Evolutionary conservation across 1,284 basidiomycete genomes (phyloP), one percentile per base, ranked within the genome.

Genomic region (Cryptococcus wingfieldii): DNA sequence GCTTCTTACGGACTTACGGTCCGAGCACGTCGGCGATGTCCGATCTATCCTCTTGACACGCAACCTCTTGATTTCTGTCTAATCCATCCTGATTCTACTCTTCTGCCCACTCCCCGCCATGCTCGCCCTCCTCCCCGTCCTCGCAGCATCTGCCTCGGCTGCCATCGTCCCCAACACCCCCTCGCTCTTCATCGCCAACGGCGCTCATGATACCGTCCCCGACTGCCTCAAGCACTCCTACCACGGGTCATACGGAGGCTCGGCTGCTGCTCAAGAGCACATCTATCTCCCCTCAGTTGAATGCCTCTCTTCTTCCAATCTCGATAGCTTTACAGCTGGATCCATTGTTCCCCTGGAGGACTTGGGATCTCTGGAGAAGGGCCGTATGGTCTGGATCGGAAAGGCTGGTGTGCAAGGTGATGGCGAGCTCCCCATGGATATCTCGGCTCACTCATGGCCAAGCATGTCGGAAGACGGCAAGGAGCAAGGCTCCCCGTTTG

Each of bases 331-430:
- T 38, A 25, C 39, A 13, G 37, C 44, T 3, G 71, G 64, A 9
- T 61, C 59, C 1, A 19, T 70, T 34, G 56, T 56, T 2, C 59
- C 58, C 8, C 38, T 68, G 16, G 47, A 47, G 2, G 10, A 44
- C 19, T 48, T 45, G 10, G 38, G 38, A 1, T 38, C 52, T 13
- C 44, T 27, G 13, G 57, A 63, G 5, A 47, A 46, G 2, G 59
- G 60, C 14, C 39, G 65, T n/a, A 25, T 73, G 4, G 63, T 75
- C 9, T 75, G 73, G 73, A 62, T 74, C 27, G 73, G 73, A 12
- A 66, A 63, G 39, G 69, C 69, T 19, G 73, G 71, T 5, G 66
- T 72, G 2, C 60, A 54, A 19, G 37, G 31, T 27, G 14, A 47
- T 27, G 19, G 5, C 5, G 18, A 31, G 1, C 31, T 47, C n/a